Percentiles rank a stretch among this genome's conserved stretches.
phyloP scores from a whole-genome alignment of 352 stramenopile species.

The Blastocystis sp. region DNA sequence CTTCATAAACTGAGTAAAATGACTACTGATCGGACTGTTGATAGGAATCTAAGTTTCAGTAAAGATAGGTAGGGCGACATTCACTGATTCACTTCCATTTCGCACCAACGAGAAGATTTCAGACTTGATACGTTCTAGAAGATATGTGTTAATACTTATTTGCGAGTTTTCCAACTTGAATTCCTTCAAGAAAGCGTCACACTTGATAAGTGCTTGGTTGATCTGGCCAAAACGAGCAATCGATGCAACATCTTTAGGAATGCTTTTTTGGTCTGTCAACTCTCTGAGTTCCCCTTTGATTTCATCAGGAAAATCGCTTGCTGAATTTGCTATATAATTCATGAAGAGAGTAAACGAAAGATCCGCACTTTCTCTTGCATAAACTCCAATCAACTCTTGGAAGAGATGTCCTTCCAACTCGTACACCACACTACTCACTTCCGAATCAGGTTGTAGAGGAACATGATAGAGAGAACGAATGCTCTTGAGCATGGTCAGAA shows the following conservation, averaged over 20 bases:
- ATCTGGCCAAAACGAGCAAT: background rate
- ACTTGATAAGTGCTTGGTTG: background rate
- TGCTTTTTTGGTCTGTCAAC: background rate
- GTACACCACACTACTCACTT: background rate
- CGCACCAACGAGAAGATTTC: background rate
- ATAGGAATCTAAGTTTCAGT: background rate
- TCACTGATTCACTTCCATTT: background rate
- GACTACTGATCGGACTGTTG: background rate
- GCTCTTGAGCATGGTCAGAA: background rate
- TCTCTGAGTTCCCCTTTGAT: conserved; percentile 32
- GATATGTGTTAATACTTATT: too few relatives aligned
- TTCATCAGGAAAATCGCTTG: conserved; percentile 9
- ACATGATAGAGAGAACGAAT: background rate
- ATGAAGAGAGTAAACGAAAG: background rate
- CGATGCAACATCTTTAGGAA: background rate
- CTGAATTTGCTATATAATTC: background rate
- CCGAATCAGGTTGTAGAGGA: background rate
- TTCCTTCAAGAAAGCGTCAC: background rate
- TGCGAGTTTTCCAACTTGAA: background rate
- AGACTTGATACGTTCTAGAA: background rate
- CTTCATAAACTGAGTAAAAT: background rate
- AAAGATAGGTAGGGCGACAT: background rate
- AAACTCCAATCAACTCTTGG: background rate
- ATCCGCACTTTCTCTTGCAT: background rate
- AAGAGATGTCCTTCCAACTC: background rate